Evolutionary conservation across 208 protist species (phyloP).

Genomic region (Wallacemonas sp.): DNA sequence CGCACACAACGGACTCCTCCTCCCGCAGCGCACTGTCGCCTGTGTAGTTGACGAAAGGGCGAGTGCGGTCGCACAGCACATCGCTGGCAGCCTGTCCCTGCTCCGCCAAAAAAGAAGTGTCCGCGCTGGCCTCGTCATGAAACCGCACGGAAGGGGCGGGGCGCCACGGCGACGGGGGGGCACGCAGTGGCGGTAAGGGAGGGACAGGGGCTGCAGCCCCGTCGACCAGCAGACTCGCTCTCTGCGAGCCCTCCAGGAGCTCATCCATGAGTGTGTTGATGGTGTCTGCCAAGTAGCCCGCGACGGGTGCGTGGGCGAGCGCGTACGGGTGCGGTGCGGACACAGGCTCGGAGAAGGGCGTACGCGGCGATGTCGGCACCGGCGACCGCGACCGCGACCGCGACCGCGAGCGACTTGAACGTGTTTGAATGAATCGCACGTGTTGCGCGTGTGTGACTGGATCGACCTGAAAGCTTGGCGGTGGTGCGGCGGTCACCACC

Average conservation of each 20-base stretch:
- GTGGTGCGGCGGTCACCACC: slow-evolving; percentile 2
- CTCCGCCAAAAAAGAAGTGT: too few relatives aligned
- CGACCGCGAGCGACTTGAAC: too few relatives aligned
- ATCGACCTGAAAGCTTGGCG: slow-evolving; percentile 7
- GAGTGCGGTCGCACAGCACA: too few relatives aligned
- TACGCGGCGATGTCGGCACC: not conserved
- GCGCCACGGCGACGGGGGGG: too few relatives aligned
- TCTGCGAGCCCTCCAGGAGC: not conserved
- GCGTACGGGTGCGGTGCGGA: not conserved
- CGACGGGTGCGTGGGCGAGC: not conserved
- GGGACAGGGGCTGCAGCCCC: too few relatives aligned
- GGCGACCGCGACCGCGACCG: not conserved
- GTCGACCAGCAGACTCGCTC: not conserved
- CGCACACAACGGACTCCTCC: too few relatives aligned
- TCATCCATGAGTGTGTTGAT: slow-evolving; percentile 17
- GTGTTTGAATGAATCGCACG: not conserved
- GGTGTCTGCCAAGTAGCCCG: not conserved
- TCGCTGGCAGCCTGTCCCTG: too few relatives aligned
- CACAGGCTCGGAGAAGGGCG: not conserved
- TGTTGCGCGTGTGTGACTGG: not conserved
- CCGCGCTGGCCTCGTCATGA: too few relatives aligned
- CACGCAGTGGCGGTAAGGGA: too few relatives aligned
- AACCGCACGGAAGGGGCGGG: too few relatives aligned
- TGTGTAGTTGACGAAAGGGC: too few relatives aligned
- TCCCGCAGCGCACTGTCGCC: too few relatives aligned